Percentiles rank a stretch among this genome's conserved stretches.
phyloP scores from a whole-genome alignment of 148 eudicot species.

The Arctostaphylos glauca region DNA sequence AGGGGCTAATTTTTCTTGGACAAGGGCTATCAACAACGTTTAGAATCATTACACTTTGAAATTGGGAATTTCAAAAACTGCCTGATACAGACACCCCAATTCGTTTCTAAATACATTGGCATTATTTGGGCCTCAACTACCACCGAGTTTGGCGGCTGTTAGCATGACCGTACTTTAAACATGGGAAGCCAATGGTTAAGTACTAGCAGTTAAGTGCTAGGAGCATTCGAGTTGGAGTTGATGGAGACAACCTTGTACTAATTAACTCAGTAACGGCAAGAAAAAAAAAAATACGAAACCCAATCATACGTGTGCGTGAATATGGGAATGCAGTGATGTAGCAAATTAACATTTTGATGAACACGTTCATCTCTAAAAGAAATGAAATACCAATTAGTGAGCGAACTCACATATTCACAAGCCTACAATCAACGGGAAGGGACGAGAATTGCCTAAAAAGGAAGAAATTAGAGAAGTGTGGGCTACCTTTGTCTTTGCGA shows the following conservation, averaged over 20 bases:
- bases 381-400: neutral
- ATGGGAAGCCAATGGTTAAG: neutral
- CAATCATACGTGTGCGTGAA: neutral
- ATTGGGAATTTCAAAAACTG: neutral
- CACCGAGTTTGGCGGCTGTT: neutral
- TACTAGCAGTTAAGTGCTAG: neutral
- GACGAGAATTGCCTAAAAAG: neutral
- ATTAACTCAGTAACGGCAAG: neutral
- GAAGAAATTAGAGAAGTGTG: neutral
- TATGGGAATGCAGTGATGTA: neutral
- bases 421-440: neutral
- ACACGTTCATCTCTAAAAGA: neutral
- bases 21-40: neutral
- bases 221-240: neutral
- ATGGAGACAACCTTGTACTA: neutral
- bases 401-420: neutral
- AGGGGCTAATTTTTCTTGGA: neutral
- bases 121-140: neutral
- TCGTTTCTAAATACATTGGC: neutral
- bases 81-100: neutral
- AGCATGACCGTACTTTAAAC: neutral
- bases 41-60: neutral
- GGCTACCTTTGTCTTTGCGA: constrained; percentile 64
- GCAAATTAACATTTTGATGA: neutral
- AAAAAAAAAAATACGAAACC: neutral